Percentiles rank a stretch among this genome's conserved stretches.
These are phyloP conservation scores for Vicia villosa DNA, from an alignment of 306 rosid genomes.

Conservation along the genomic window DNA sequence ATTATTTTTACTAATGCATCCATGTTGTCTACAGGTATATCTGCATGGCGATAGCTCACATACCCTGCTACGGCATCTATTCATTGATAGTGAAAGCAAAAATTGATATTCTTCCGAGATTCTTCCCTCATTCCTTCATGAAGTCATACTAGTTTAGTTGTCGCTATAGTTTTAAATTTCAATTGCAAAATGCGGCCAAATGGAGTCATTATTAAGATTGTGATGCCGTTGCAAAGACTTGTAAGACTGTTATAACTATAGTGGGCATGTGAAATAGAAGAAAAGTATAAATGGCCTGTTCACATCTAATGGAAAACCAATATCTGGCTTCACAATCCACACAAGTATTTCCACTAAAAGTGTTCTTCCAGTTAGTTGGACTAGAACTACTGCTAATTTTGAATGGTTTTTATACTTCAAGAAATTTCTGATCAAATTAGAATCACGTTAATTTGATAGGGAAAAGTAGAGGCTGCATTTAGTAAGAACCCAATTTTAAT, in stretches of 20 bases:
- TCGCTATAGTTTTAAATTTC: conserved; percentile 1
- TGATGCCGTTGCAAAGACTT: too few species aligned
- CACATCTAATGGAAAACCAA: too few species aligned
- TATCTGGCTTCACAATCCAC: too few species aligned
- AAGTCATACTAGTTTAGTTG: conserved; percentile 38
- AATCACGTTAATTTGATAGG: not conserved
- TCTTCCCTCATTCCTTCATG: conserved; percentile 55
- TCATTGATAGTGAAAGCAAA: conserved; percentile 63
- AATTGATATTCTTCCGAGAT: conserved; percentile 51
- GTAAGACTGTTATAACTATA: too few species aligned
- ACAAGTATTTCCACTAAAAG: not conserved
- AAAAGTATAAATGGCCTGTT: too few species aligned
- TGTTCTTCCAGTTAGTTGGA: not conserved
- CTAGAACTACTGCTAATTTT: not conserved
- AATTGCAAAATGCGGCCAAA: too few species aligned
- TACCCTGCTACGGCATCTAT: conserved; percentile 75
- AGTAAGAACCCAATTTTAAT: too few species aligned
- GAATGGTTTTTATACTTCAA: not conserved
- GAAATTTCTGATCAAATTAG: too few species aligned
- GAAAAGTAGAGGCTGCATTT: too few species aligned
- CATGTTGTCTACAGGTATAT: conserved; percentile 60
- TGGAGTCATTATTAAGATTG: too few species aligned
- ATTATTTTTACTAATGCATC: conserved; percentile 5
- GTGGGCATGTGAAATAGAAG: too few species aligned
- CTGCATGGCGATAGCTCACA: conserved; percentile 61